Evolutionary conservation across 2,329 filamentous ascomycete genomes (phyloP), one percentile per base, ranked within the genome.

Genomic region (Ophidiomyces ophidiicola): DNA sequence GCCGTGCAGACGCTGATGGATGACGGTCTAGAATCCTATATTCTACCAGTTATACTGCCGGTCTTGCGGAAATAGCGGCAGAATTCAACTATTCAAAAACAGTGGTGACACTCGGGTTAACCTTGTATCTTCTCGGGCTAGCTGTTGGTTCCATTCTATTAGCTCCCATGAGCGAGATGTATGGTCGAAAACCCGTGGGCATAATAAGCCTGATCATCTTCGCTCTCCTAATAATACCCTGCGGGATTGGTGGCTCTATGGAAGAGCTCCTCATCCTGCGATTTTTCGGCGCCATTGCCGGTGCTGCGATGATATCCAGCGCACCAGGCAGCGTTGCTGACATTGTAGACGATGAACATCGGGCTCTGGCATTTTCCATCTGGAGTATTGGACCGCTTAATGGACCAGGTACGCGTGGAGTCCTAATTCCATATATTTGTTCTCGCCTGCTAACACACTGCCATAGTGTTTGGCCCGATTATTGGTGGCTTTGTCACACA

Each of bases 381-480:
- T 94, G 85, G 77, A 75, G 71, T 44, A 76, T 94, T 39, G 86
- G 84, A 0, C 86, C 87, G 0, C 72, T 93, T 57, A 93, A 93
- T 53, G 86, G 81, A 11, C 81, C 61, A 36, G 63, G 60, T 60
- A 45, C 51, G 45, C 51, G 48, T 1, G 32, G 40, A 14, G 37
- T 23, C 38, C 10, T 20, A 29, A 29, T 3, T 24, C 6, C 11
- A 23, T 7, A 4, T 6, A 7, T 14, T 3, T 5, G n/a, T 1
- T 0, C 2, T 30, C 20, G 12, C 40, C 50, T 33, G 49, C 32
- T 32, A 15, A 33, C 31, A 2, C 11, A 6, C 20, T 11, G 12
- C 19, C 6, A 10, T 36, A 59, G 60, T 64, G 0, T 64, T 76
- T 20, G 78, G 80, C 0, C 80, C 81, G 0, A 62, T 87, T 1